Conservation (phyloP, 768 basidiomycete species). For the Saitozyma podzolica region DNA sequence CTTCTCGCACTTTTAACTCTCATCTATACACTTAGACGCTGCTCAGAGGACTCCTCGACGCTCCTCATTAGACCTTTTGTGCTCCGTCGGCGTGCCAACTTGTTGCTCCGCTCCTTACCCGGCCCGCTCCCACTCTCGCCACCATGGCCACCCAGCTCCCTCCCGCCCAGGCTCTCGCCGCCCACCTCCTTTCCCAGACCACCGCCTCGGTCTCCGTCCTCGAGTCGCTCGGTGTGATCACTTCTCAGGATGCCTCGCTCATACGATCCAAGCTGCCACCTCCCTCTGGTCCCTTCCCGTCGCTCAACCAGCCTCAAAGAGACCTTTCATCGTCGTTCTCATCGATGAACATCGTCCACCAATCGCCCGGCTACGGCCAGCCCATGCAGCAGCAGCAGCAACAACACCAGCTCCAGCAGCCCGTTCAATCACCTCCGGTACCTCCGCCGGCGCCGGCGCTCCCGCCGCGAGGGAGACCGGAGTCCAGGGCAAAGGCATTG, state of each 20-base stretch:
- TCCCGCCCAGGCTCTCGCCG: constrained; percentile 28
- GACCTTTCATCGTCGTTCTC: constrained; percentile 18
- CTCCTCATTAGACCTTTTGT: too few species aligned
- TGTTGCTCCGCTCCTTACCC: too few species aligned
- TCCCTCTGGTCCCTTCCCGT: constrained; percentile 43
- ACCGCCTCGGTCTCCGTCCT: constrained; percentile 32
- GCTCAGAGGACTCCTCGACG: too few species aligned
- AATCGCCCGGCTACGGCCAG: background rate
- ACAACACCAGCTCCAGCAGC: constrained; percentile 2
- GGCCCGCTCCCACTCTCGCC: too few species aligned
- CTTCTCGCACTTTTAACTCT: too few species aligned
- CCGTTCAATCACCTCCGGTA: background rate
- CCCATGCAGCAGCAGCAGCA: background rate
- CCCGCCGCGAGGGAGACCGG: background rate
- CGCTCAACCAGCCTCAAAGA: constrained; percentile 11
- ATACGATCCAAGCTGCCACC: constrained; percentile 41
- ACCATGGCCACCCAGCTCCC: background rate
- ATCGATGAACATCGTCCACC: constrained; percentile 5
- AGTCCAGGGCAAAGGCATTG: constrained; percentile 22
- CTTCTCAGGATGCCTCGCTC: constrained; percentile 29
- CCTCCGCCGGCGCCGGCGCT: constrained; percentile 6
- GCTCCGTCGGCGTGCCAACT: too few species aligned
- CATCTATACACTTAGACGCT: too few species aligned
- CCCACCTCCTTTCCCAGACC: constrained; percentile 42
- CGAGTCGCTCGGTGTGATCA: constrained; percentile 33